Evolutionary conservation across 2,329 filamentous ascomycete species (phyloP).

Genomic region (Ilyonectria mors-panacis): DNA sequence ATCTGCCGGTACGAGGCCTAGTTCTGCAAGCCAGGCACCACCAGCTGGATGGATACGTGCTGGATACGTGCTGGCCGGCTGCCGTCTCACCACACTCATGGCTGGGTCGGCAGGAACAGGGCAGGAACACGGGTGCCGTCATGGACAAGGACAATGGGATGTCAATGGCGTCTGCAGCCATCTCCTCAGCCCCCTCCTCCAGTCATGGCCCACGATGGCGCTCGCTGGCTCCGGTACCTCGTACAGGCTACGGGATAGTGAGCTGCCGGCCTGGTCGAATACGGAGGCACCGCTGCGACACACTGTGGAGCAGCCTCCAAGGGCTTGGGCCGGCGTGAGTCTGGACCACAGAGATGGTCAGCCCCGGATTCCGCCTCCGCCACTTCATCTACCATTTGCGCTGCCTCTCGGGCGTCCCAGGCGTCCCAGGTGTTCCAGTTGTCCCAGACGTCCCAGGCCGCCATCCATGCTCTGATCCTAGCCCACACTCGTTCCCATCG

Average conservation of each 20-base stretch:
- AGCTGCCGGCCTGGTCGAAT: not conserved
- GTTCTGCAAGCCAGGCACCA: conserved; percentile 38
- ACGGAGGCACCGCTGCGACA: not conserved
- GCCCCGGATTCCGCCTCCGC: conserved; percentile 47
- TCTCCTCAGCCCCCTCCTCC: not conserved
- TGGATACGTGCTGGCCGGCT: conserved; percentile 30
- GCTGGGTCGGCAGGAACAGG: conserved; percentile 28
- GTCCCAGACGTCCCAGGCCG: not conserved
- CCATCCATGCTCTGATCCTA: conserved; percentile 17
- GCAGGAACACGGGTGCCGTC: conserved; percentile 22
- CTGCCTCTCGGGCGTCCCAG: conserved; percentile 36
- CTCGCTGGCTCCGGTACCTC: not conserved
- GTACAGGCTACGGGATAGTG: not conserved
- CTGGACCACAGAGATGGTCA: conserved; percentile 43
- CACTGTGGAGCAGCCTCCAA: conserved; percentile 34
- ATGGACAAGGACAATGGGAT: not conserved
- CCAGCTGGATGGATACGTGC: conserved; percentile 33
- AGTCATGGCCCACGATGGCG: not conserved
- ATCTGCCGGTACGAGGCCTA: conserved; percentile 32
- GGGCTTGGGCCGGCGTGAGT: conserved; percentile 37
- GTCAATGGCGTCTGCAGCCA: not conserved
- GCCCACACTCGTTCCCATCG: conserved; percentile 21
- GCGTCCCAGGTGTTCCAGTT: conserved; percentile 20
- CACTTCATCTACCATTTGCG: conserved; percentile 45
- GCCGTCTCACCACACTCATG: conserved; percentile 42